Evolutionary conservation across 345 rosid species (phyloP).

Genomic region (Arabis hirsuta): DNA sequence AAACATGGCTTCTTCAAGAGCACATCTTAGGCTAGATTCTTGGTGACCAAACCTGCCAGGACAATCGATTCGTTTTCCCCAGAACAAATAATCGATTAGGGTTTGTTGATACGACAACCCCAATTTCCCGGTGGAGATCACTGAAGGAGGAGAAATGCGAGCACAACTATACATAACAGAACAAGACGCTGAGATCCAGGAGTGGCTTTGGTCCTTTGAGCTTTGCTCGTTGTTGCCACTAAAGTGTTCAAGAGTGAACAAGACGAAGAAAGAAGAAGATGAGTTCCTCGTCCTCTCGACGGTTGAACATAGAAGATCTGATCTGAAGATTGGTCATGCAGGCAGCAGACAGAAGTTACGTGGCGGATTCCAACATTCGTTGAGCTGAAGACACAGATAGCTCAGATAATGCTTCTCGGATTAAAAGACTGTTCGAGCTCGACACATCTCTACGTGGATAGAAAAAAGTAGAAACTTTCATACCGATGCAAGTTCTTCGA

Average conservation of each 20-base stretch:
- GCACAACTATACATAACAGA: slow-evolving; percentile 47
- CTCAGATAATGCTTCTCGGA: slow-evolving; percentile 24
- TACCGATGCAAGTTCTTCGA: slow-evolving; percentile 92
- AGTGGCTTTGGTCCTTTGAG: slow-evolving; percentile 52
- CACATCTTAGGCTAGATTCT: slow-evolving; percentile 97
- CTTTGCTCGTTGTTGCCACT: slow-evolving; percentile 64
- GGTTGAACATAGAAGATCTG: slow-evolving; percentile 15
- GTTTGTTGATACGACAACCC: slow-evolving; percentile 47
- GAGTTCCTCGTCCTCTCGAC: slow-evolving; percentile 8
- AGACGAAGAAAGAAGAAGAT: slow-evolving; percentile 3
- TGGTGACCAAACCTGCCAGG: slow-evolving; percentile 97
- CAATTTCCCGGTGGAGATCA: slow-evolving; percentile 59
- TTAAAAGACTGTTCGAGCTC: slow-evolving; percentile 28
- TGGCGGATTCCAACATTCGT: background rate
- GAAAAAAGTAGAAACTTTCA: slow-evolving; percentile 6
- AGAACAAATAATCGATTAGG: slow-evolving; percentile 35
- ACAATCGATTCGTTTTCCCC: slow-evolving; percentile 82
- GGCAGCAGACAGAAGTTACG: slow-evolving; percentile 10
- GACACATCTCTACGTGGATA: slow-evolving; percentile 17
- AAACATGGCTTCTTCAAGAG: slow-evolving; percentile 95
- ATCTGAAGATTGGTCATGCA: slow-evolving; percentile 16
- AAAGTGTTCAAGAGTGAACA: slow-evolving; percentile 20
- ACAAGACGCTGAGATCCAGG: slow-evolving; percentile 52
- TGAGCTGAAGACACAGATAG: slow-evolving; percentile 16
- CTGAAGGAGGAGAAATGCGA: slow-evolving; percentile 58